Evolutionary conservation across 2,329 filamentous ascomycete species (phyloP).

Genomic region (Aspergillus flavus): DNA sequence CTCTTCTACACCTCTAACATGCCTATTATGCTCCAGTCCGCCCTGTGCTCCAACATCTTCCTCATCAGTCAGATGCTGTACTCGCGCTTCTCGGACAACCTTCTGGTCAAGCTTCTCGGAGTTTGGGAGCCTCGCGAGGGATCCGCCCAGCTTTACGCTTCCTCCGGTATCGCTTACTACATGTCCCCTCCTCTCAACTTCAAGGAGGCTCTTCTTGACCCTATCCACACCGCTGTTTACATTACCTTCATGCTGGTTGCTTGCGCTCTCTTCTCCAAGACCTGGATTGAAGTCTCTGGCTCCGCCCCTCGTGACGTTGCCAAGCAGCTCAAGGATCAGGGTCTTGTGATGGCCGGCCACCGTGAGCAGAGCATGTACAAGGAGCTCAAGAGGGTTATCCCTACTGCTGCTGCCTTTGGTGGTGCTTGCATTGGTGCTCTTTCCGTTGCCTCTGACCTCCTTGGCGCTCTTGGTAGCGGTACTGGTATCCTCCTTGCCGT

Average conservation of each 20-base stretch:
- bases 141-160: conserved; percentile 90
- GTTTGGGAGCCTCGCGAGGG: conserved; percentile 97
- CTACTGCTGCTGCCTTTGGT: conserved; percentile 95
- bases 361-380: conserved; percentile 99
- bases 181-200: conserved; percentile 99
- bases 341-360: conserved; percentile 98
- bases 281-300: conserved; percentile 99
- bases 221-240: conserved; percentile 94
- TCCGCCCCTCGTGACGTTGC: conserved; percentile 97
- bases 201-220: conserved; percentile 93
- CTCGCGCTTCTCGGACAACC: conserved; percentile 98
- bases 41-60: conserved; percentile 98
- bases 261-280: conserved; percentile 99
- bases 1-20: conserved; percentile 99
- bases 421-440: conserved; percentile 98
- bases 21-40: conserved; percentile 99
- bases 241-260: conserved; percentile 97
- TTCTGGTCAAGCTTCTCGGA: conserved; percentile 94
- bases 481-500: conserved; percentile 98
- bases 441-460: conserved; percentile 90
- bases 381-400: conserved; percentile 98
- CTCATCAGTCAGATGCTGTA: conserved; percentile 99
- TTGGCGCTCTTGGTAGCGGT: conserved; percentile 93
- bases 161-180: conserved; percentile 96
- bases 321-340: conserved; percentile 99